These are phyloP conservation scores for Zea luxurians DNA, from an alignment of 176 grass and related monocot genomes.

Conservation along the genomic window DNA sequence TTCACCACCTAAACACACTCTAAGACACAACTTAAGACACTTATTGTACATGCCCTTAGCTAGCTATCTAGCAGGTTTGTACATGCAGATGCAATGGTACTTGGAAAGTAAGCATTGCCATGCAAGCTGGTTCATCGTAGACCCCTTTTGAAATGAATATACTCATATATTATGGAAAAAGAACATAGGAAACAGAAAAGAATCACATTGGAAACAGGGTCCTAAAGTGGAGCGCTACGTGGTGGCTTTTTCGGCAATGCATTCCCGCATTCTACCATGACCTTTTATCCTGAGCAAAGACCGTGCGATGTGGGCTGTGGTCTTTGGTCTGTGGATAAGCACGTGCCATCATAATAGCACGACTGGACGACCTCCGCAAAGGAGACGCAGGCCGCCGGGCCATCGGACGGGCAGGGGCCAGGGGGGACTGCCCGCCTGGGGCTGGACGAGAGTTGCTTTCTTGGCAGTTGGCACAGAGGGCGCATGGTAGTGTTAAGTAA, in stretches of 20 bases:
- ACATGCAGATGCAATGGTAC: not conserved
- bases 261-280: not conserved
- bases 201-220: not conserved
- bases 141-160: not conserved
- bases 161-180: not conserved
- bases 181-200: not conserved
- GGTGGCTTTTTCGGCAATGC: not conserved
- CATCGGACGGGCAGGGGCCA: not conserved
- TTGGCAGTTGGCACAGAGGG: too few species aligned
- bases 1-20: too few species aligned
- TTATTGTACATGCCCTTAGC: too few species aligned
- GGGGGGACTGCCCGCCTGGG: too few species aligned
- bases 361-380: not conserved
- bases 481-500: too few species aligned
- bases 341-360: not conserved
- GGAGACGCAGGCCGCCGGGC: not conserved
- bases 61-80: not conserved
- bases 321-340: constrained; percentile 15
- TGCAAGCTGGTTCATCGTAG: not conserved
- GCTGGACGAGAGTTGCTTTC: too few species aligned
- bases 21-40: too few species aligned
- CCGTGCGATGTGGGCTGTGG: not conserved
- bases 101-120: constrained; percentile 3
- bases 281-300: not conserved
- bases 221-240: not conserved